Conservation (phyloP, 495 filamentous ascomycete species). For the Penicillium canescens region DNA sequence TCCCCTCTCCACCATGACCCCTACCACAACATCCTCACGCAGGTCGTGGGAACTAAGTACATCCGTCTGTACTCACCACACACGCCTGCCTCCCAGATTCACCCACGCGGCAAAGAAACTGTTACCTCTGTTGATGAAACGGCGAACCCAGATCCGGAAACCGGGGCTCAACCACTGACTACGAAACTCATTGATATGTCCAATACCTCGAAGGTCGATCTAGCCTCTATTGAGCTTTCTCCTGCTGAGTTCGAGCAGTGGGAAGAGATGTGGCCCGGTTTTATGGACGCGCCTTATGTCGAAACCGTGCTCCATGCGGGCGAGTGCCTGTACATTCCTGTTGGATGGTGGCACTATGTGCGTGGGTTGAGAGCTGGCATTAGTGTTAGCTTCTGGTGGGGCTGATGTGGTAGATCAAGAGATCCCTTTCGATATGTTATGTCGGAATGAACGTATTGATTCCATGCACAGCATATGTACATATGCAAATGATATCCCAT, state of each 20-base stretch:
- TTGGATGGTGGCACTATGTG: slow-evolving; percentile 99
- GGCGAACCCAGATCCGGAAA: slow-evolving; percentile 9
- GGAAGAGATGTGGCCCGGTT: slow-evolving; percentile 55
- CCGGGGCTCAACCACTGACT: slow-evolving; percentile 5
- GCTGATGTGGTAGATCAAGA: neutral
- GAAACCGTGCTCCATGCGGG: slow-evolving; percentile 80
- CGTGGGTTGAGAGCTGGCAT: slow-evolving; percentile 81
- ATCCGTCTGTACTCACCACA: slow-evolving; percentile 77
- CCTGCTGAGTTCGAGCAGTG: slow-evolving; percentile 50
- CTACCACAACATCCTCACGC: slow-evolving; percentile 88
- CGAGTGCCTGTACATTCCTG: slow-evolving; percentile 86
- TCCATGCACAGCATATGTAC: no score
- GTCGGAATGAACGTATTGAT: neutral
- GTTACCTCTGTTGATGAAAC: slow-evolving; percentile 35
- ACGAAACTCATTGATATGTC: slow-evolving; percentile 74
- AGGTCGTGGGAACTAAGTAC: slow-evolving; percentile 91
- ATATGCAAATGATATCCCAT: neutral
- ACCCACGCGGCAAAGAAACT: slow-evolving; percentile 66
- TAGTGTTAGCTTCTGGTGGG: slow-evolving; percentile 99
- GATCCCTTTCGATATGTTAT: neutral
- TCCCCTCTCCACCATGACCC: slow-evolving; percentile 93
- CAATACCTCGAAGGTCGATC: slow-evolving; percentile 80
- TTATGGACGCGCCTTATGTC: slow-evolving; percentile 62
- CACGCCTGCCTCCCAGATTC: slow-evolving; percentile 56
- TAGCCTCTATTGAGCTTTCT: slow-evolving; percentile 54